Conservation (phyloP, 176 grass and related monocot genomes). For the Raddia distichophylla region DNA sequence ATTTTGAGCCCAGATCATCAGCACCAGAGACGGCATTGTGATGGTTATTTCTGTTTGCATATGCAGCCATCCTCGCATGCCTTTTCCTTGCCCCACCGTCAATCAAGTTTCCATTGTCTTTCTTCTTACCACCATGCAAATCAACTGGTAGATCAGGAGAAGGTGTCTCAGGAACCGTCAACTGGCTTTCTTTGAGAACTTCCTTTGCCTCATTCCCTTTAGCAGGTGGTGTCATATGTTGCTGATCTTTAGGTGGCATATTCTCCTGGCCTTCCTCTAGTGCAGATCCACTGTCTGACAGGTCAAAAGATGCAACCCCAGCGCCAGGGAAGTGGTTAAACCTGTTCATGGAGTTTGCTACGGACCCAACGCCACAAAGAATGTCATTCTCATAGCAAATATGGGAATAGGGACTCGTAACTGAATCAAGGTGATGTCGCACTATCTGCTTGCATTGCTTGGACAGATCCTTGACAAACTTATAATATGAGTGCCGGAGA, state of each 20-base stretch:
- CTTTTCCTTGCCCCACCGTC: constrained; percentile 79
- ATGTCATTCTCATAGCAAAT: constrained; percentile 82
- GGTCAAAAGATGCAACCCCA: constrained; percentile 66
- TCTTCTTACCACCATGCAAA: constrained; percentile 75
- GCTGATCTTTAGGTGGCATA: constrained; percentile 75
- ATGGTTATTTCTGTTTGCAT: constrained; percentile 65
- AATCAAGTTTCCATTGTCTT: constrained; percentile 73
- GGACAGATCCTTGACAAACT: constrained; percentile 77
- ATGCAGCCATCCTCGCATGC: constrained; percentile 68
- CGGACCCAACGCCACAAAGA: constrained; percentile 46
- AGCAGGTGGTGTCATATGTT: constrained; percentile 76
- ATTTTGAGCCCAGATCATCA: constrained; percentile 67
- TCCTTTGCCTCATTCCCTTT: constrained; percentile 74
- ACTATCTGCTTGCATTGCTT: constrained; percentile 98
- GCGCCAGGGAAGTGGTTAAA: constrained; percentile 59
- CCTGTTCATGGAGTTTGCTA: constrained; percentile 56
- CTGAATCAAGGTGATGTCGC: constrained; percentile 77
- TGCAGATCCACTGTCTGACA: constrained; percentile 64
- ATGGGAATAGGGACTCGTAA: constrained; percentile 87
- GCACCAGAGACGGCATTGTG: constrained; percentile 54
- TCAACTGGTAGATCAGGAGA: constrained; percentile 90
- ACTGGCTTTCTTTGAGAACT: constrained; percentile 77
- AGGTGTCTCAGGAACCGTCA: constrained; percentile 96
- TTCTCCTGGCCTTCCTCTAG: constrained; percentile 74
- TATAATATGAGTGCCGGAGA: constrained; percentile 76